Base-by-base conservation (phyloP, 139 green algal genomes). In the Klebsormidium nitens region DNA sequence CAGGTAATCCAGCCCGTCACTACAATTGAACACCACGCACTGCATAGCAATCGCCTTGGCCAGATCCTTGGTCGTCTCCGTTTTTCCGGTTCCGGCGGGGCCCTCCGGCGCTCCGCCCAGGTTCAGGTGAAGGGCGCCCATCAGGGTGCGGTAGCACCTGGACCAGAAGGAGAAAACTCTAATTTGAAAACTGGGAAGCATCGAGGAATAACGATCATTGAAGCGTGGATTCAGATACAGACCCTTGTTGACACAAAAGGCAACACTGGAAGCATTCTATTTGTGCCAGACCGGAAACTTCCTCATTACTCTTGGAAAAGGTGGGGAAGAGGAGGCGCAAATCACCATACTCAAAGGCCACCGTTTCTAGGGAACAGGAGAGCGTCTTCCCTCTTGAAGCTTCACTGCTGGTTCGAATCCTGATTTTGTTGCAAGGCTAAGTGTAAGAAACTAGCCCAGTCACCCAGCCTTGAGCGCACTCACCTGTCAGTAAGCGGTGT, bases 11-110 rank as follows among this genome's bases (percentile, higher is more conserved):
- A 95, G 78, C 4, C 85, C 84, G 68, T 92, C 88, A 19, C 78
- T 87, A 81, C 88, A 95, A 79, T 95, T 95, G 81, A 95, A 95
- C 11, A 95, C 88, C 38, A 95, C 87, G 72, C 88, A 93, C 84
- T 91, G 86, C 77, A 90, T 91, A 44, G 86, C 86, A 47, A 91
- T 83, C 17, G 86, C 86, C 77, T 91, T 91, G 19, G 79, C 79
- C 29, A 86, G 69, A 64, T 79, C 71, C 62, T 79, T 79, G 38
- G 71, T 79, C 11, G 71, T 79, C 71, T 79, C 71, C 14, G 71
- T 79, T 50, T 79, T 79, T 23, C 71, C 71, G 0, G 71, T 71
- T 2, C 85, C 85, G 11, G 83, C 83, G 28, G 86, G 86, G 0
- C 87, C 87, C 39, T 86, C 87, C 17, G 86, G 86, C n/a, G 87